Base-by-base conservation (phyloP, 371 early-diverging fungal species). In the Paraphysoderma sedebokerense region DNA sequence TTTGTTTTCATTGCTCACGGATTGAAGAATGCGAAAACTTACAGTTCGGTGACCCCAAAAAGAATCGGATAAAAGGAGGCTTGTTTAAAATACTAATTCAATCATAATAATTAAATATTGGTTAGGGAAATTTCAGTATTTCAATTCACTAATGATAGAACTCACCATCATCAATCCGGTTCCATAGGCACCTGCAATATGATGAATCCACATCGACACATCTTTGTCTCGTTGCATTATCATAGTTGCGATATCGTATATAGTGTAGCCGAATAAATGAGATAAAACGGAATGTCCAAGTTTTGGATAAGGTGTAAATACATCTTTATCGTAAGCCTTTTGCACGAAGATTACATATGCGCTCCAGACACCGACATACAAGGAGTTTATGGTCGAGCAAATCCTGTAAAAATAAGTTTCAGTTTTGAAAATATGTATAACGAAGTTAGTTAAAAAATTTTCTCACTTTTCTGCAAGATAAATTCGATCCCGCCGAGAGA, bases 401-500 rank as follows among this genome's bases (percentile, higher is more conserved):
- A 42, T 17, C 37, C 37, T 36, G 37, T 22, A n/a, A 3, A 36
- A 5, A 5, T 5, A 4, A 36, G 20, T 36, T n/a, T n/a, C n/a
- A n/a, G n/a, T n/a, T n/a, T n/a, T n/a, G n/a, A n/a, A n/a, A n/a
- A n/a, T n/a, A n/a, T n/a, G n/a, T n/a, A n/a, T n/a, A n/a, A n/a
- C n/a, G n/a, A n/a, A n/a, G n/a, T n/a, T n/a, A n/a, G n/a, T n/a
- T n/a, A n/a, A n/a, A n/a, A n/a, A n/a, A n/a, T n/a, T n/a, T n/a
- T 17, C 37, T 3, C 20, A 6, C 28, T 42, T 42, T 28, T 42
- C 42, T 1, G 42, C 42, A 11, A 42, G 28, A 31, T 42, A 42
- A 13, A 42, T 42, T 17, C 42, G 42, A 31, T 42, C 42, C 30
- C 42, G 42, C 11, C 42, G 42, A 8, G 42, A 42, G 19, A 42